A percentile compares a stretch with the other conserved stretches of the same genome.
Evolutionary conservation across 2,329 filamentous ascomycete species (phyloP).

Genomic region (Alternaria triticimaculans): DNA sequence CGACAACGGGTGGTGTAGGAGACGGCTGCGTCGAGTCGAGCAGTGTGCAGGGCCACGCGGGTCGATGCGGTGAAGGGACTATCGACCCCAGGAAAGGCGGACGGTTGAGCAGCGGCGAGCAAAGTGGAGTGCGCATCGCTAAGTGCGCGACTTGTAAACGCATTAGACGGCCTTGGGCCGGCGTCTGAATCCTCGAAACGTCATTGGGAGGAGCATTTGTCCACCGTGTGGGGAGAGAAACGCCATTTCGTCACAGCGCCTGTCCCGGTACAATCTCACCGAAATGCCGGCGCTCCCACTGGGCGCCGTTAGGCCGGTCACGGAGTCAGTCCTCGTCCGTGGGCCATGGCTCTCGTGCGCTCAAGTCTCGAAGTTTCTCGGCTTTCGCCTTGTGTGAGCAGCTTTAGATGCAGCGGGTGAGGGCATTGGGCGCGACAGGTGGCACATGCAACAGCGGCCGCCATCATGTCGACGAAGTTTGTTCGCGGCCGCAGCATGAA

Average conservation of each 20-base stretch:
- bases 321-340: constrained; percentile 2
- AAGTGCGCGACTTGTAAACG: constrained; percentile 15
- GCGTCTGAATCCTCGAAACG: constrained; percentile 15
- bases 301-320: constrained; percentile 5
- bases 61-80: constrained; percentile 27
- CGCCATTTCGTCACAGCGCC: constrained; percentile 23
- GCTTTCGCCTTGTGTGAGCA: background rate
- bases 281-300: constrained; percentile 5
- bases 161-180: constrained; percentile 16
- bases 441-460: background rate
- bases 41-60: constrained; percentile 1
- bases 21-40: constrained; percentile 8
- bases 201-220: constrained; percentile 21
- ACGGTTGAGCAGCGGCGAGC: constrained; percentile 22
- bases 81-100: constrained; percentile 28
- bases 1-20: constrained; percentile 3
- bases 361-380: constrained; percentile 5
- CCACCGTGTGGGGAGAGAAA: constrained; percentile 25
- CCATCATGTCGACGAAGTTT: background rate
- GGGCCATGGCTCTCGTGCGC: background rate
- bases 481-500: background rate
- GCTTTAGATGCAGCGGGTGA: background rate
- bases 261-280: constrained; percentile 12
- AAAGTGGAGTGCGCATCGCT: constrained; percentile 28
- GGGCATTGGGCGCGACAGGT: background rate